Conservation (phyloP, 148 eudicot species). For the Vaccinium myrtillus region DNA sequence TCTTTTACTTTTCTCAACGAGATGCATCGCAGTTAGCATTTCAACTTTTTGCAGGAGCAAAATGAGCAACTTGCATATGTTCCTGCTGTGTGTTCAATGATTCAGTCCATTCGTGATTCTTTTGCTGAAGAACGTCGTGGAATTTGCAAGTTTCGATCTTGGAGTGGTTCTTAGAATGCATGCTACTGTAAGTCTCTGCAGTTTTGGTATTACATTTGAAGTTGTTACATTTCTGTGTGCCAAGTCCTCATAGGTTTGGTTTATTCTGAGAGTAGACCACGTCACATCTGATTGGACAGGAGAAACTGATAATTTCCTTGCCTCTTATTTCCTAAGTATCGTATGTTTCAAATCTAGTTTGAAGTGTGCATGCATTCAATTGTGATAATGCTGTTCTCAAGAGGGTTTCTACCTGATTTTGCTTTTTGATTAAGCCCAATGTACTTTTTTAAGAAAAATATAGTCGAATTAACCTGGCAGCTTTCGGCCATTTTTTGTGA, state of each 20-base stretch:
- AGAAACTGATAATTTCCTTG: no score
- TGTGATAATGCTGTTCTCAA: background rate
- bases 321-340: background rate
- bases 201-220: background rate
- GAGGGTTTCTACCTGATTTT: background rate
- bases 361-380: background rate
- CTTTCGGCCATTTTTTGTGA: background rate
- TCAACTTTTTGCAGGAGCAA: conserved; percentile 47
- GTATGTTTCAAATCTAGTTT: background rate
- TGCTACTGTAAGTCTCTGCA: conserved; percentile 9
- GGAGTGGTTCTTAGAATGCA: conserved; percentile 43
- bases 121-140: conserved; percentile 83
- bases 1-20: conserved; percentile 1
- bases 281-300: background rate
- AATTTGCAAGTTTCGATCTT: conserved; percentile 73
- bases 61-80: conserved; percentile 64
- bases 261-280: background rate
- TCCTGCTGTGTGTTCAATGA: conserved; percentile 60
- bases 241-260: background rate
- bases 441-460: background rate
- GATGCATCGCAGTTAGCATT: background rate
- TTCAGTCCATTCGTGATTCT: conserved; percentile 77
- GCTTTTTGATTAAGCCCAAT: no score
- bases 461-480: background rate
- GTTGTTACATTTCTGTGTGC: background rate